These are phyloP conservation scores for Penicillium rolfsii DNA, from an alignment of 2,329 filamentous ascomycete species.

Conservation along the genomic window DNA sequence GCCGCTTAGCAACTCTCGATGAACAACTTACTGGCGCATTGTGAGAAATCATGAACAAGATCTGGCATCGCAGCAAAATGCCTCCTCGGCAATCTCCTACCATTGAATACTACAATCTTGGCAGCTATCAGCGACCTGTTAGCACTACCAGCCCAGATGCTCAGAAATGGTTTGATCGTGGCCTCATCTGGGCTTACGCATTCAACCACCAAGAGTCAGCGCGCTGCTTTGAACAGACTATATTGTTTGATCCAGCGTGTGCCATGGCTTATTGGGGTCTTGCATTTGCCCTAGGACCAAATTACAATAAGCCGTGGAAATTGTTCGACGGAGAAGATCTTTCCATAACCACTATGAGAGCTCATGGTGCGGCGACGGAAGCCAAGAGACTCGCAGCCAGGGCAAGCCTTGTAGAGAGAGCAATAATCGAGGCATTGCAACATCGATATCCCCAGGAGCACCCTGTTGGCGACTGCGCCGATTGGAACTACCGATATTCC, in stretches of 20 bases:
- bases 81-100: constrained; percentile 9
- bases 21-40: background rate
- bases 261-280: constrained; percentile 46
- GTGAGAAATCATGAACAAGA: background rate
- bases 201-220: constrained; percentile 47
- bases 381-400: constrained; percentile 47
- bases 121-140: constrained; percentile 40
- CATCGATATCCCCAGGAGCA: constrained; percentile 62
- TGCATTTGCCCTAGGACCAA: constrained; percentile 70
- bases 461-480: constrained; percentile 53
- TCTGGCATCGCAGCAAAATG: constrained; percentile 13
- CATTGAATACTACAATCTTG: constrained; percentile 40
- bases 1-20: background rate
- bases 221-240: constrained; percentile 40
- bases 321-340: constrained; percentile 68
- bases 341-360: constrained; percentile 36
- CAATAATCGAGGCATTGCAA: constrained; percentile 65
- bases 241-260: constrained; percentile 37
- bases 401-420: constrained; percentile 59
- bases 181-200: constrained; percentile 44
- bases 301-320: constrained; percentile 78
- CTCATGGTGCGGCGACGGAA: constrained; percentile 49
- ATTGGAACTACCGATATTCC: constrained; percentile 64
- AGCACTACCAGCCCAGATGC: constrained; percentile 35
- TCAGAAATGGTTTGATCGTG: constrained; percentile 45